Evolutionary conservation across 139 green algal genomes (phyloP).

Genomic region (Zygnema cylindricum): DNA sequence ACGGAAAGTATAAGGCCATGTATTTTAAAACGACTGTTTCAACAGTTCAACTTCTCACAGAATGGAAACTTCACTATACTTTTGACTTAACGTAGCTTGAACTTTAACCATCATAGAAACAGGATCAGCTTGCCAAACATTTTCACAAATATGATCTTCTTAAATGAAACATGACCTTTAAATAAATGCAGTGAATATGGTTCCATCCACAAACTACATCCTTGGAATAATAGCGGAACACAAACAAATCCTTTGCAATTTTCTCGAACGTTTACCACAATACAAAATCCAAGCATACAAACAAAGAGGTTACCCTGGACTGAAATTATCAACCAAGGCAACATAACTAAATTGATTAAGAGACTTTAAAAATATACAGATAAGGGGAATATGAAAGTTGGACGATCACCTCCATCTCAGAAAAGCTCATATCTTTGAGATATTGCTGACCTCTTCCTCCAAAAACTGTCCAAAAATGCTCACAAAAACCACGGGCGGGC

Average conservation of each 20-base stretch:
- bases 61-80: too few relatives aligned
- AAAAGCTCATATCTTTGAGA: slow-evolving; percentile 33
- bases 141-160: too few relatives aligned
- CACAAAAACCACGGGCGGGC: background rate
- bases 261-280: background rate
- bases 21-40: too few relatives aligned
- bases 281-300: background rate
- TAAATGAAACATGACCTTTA: too few relatives aligned
- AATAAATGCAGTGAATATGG: too few relatives aligned
- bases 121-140: too few relatives aligned
- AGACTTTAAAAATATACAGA: background rate
- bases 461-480: background rate
- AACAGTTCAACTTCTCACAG: too few relatives aligned
- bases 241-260: background rate
- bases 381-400: too few relatives aligned
- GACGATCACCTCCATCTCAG: slow-evolving; percentile 33
- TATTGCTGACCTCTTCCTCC: background rate
- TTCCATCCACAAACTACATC: too few relatives aligned
- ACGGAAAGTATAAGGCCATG: too few relatives aligned
- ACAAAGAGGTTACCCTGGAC: background rate
- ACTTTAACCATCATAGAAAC: too few relatives aligned
- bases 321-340: background rate
- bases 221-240: background rate
- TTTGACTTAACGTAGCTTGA: too few relatives aligned
- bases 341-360: background rate